Percentiles rank a stretch among this genome's conserved stretches.
These are phyloP conservation scores for Picea sitchensis DNA, from an alignment of 75 land plant genomes.

Conservation along the genomic window DNA sequence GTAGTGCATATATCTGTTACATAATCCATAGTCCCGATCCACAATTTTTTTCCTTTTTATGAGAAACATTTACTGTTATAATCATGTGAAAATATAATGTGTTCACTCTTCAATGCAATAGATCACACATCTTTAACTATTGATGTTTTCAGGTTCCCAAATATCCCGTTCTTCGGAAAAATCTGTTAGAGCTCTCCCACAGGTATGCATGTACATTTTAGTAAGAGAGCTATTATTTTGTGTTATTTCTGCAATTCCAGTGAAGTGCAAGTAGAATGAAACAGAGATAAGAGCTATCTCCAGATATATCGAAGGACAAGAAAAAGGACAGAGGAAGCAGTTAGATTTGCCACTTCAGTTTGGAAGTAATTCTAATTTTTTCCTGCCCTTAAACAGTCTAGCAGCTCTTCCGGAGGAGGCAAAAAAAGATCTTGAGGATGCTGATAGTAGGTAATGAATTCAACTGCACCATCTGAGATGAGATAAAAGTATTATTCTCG, in stretches of 20 bases:
- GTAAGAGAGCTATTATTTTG: background rate
- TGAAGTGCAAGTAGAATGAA: background rate
- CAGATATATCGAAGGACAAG: background rate
- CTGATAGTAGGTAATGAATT: slow-evolving; percentile 67
- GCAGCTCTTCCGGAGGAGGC: slow-evolving; percentile 74
- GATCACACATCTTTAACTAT: slow-evolving; percentile 1
- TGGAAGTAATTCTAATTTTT: background rate
- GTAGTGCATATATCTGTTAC: background rate
- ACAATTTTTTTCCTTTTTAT: background rate
- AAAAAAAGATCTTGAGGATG: slow-evolving; percentile 75
- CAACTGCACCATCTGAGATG: background rate
- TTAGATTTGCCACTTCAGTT: background rate
- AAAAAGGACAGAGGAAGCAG: background rate
- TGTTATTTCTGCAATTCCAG: background rate
- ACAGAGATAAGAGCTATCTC: background rate
- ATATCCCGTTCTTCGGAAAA: slow-evolving; percentile 48
- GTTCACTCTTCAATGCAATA: background rate
- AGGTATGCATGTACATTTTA: slow-evolving; percentile 37
- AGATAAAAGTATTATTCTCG: background rate
- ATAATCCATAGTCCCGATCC: background rate
- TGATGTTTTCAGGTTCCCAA: slow-evolving; percentile 59
- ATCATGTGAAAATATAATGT: background rate
- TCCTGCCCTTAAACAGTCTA: slow-evolving; percentile 40
- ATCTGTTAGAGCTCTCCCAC: slow-evolving; percentile 65
- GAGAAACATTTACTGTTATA: background rate